Base-by-base conservation (phyloP, 2,329 filamentous ascomycete genomes). In the Paracorniculantispora psalliotae region DNA sequence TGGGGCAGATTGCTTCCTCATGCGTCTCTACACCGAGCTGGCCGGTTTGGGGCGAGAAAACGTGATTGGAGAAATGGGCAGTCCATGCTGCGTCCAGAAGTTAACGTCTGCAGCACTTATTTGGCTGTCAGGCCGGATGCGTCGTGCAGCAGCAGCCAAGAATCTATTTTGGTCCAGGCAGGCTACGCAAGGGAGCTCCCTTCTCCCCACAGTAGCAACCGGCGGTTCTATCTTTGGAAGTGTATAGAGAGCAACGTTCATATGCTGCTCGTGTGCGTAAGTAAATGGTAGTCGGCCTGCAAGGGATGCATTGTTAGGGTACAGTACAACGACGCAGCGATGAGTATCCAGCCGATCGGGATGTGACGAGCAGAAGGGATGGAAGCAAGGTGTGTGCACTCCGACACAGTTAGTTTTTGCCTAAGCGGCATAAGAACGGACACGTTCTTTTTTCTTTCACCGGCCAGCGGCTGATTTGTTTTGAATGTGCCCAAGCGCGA, bases 401-500 rank as follows among this genome's bases (percentile, higher is more conserved):
- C 12, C n/a, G 52, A 26, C n/a, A 23, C 15, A 9, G 2, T 12
- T 17, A 19, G n/a, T 49, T 49, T 46, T 47, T 46, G 30, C 52
- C 52, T 5, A 43, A 47, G 52, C 52, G 52, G 51, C 51, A 4
- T 28, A 46, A 41, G 13, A 23, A n/a, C 26, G 28, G 52, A 37
- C 23, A 44, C 50, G 51, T 47, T 51, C 17, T 5, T 25, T 21
- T 52, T 58, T 47, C 53, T 58, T 57, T 25, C 35, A n/a, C n/a
- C n/a, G n/a, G n/a, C n/a, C n/a, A n/a, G n/a, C 39, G 44, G 41
- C 28, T 52, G 39, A 33, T 23, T 35, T 50, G 26, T 35, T 47
- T 47, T 55, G 41, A 37, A 46, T 55, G 15, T 21, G 41, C 52
- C 52, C 52, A 55, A 47, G 41, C 52, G 52, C 41, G 23, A 55